Evolutionary conservation across 2,329 filamentous ascomycete genomes (phyloP).

Genomic region (Pseudocercospora eumusae): DNA sequence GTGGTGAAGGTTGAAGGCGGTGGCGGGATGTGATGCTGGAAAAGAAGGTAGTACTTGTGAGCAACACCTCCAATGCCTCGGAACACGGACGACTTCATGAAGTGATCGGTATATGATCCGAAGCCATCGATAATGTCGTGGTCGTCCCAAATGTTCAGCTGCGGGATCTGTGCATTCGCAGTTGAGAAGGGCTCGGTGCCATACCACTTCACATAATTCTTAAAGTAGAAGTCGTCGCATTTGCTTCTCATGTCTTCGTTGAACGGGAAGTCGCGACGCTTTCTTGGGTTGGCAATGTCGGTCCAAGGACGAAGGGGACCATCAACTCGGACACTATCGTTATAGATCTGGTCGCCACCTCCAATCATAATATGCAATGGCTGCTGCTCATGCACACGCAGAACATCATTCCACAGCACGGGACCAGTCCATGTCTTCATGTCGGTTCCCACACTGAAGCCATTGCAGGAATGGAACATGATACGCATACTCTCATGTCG

Average conservation of each 20-base stretch:
- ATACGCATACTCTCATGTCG: constrained; percentile 66
- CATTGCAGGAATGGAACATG: constrained; percentile 70
- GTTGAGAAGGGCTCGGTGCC: constrained; percentile 63
- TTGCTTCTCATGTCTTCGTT: constrained; percentile 62
- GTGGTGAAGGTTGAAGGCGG: constrained; percentile 84
- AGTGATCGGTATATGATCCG: constrained; percentile 65
- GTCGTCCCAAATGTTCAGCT: constrained; percentile 68
- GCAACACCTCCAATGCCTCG: constrained; percentile 63
- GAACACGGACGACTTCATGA: constrained; percentile 67
- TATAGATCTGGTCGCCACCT: constrained; percentile 84
- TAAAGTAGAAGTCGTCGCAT: constrained; percentile 64
- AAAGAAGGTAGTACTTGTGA: constrained; percentile 61
- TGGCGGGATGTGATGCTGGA: constrained; percentile 77
- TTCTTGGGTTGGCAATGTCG: constrained; percentile 60
- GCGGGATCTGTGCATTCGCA: constrained; percentile 63
- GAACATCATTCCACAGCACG: constrained; percentile 65
- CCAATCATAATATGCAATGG: constrained; percentile 75
- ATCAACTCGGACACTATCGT: constrained; percentile 76
- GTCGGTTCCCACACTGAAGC: constrained; percentile 67
- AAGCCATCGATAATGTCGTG: constrained; percentile 64
- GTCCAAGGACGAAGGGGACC: constrained; percentile 74
- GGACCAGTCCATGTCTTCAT: constrained; percentile 61
- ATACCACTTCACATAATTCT: constrained; percentile 68
- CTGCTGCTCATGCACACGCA: constrained; percentile 59
- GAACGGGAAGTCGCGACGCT: constrained; percentile 62